Conservation (phyloP, 23 red algal species). For the Agarophyton chilense region DNA sequence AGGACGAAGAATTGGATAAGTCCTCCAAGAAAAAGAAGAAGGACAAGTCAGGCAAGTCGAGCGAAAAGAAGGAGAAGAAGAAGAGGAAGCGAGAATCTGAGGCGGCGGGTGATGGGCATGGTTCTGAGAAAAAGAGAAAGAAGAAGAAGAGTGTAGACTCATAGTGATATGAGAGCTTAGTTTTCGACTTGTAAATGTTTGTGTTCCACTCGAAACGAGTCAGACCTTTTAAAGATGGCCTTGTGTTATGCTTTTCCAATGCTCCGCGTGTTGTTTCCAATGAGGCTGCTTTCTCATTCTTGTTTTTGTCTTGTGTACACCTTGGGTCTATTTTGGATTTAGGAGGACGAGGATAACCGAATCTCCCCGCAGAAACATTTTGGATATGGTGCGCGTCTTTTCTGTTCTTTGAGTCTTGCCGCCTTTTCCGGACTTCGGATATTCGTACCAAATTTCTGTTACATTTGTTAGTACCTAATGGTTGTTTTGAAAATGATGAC, state of each 20-base stretch:
- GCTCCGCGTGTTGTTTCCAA: background rate
- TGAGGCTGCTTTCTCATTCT: background rate
- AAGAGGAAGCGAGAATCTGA: slow-evolving; percentile 48
- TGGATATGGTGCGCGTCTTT: slow-evolving; percentile 81
- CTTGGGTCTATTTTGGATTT: slow-evolving; percentile 76
- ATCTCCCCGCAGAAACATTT: slow-evolving; percentile 95
- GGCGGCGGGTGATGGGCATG: background rate
- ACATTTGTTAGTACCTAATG: slow-evolving; percentile 74
- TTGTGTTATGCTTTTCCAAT: background rate
- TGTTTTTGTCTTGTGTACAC: background rate
- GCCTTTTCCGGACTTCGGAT: slow-evolving; percentile 63
- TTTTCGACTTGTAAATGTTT: slow-evolving; percentile 36
- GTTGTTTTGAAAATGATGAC: background rate
- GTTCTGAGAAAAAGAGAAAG: slow-evolving; percentile 67
- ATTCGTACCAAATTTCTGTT: slow-evolving; percentile 92
- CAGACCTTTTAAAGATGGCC: background rate
- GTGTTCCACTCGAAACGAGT: background rate
- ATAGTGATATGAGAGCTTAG: background rate
- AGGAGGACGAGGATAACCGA: slow-evolving; percentile 86
- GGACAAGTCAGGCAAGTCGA: slow-evolving; percentile 30
- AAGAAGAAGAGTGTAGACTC: slow-evolving; percentile 53
- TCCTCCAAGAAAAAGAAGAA: slow-evolving; percentile 51
- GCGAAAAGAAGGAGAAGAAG: slow-evolving; percentile 73
- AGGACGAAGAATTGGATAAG: slow-evolving; percentile 21
- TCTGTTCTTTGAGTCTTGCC: slow-evolving; percentile 59